Base-by-base conservation (phyloP, 768 basidiomycete genomes). In the Porphyrellus cyaneotinctus region DNA sequence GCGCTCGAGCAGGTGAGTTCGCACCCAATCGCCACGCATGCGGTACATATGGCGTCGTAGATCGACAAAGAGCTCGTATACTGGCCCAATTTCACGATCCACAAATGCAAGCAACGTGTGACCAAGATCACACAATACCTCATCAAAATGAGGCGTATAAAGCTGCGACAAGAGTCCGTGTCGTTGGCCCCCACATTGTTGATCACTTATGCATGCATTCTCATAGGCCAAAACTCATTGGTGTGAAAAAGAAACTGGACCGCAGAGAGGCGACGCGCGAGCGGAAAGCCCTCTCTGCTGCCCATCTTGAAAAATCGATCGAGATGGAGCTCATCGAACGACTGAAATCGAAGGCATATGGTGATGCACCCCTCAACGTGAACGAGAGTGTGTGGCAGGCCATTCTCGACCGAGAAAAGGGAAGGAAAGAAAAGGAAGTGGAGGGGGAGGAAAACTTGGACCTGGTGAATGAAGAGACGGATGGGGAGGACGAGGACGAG, bases 81-180 rank as follows among this genome's bases (percentile, higher is more conserved):
- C 68, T 98, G 97, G 97, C 95, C 97, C 5, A 94, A 94, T 63
- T 98, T 95, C 70, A 85, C 84, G 30, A 88, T 94, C 49, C 97
- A 97, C 76, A 98, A 97, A 74, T 98, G 97, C 82, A 99, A 99
- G 78, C 97, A 99, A 73, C 84, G 97, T 41, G 80, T 97, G 28
- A 99, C 97, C 12, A 99, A 98, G 76, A 97, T 99, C 62, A 98
- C 95, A 0, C 97, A 99, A 69, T 98, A 97, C 66, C 82, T 99
- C 58, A 97, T 98, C 70, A 95, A 97, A 77, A 97, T 98, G 95
- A 82, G 95, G 53, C 84, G 90, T 38, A 72, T 95, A 56, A 89
- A 89, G 60, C 76, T 95, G 51, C 84, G 87, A 17, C 82, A 91
- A 72, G 86, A 91, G 94, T 95, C 50, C 61, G 88, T 53, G 9